Evolutionary conservation across 2,329 filamentous ascomycete species (phyloP), one percentile per base, ranked within the genome.

Genomic region (Chaetomiaceae sp.): DNA sequence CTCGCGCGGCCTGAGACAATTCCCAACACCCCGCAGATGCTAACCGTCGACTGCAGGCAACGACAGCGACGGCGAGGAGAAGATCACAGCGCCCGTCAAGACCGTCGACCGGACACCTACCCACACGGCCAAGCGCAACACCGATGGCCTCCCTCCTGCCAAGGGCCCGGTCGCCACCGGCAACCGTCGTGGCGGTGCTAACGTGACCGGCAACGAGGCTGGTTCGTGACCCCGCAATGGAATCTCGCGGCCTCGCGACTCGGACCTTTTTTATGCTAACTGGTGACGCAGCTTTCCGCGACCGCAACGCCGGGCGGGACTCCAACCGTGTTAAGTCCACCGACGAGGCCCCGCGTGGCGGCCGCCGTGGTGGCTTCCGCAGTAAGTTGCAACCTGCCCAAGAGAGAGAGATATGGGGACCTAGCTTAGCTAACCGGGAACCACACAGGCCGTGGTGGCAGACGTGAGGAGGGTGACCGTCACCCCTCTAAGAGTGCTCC

Each of bases 101-200:
- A 87, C 88, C 70, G 81, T 93, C 69, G 89, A 96, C 72, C 95
- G 93, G 83, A 81, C 83, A 61, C 73, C 78, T 62, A 76, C 82
- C 66, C 85, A 89, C 71, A 80, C 81, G 60, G 73, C 70, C 69
- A 96, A 96, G 86, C 89, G 89, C 77, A 91, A 92, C 75, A 86
- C 81, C 68, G 85, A 87, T 68, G 82, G 83, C 69, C 83, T 89
- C 69, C 80, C 82, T 66, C 83, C 73, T 51, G 69, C 71, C 63
- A 67, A 70, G 58, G 65, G 63, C 54, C 64, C 68, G 60, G 58
- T 54, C 44, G 45, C 60, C 40, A 68, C 67, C 62, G 68, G 68
- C 60, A 70, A 68, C 66, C 73, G 72, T 64, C 75, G 67, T 62
- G 75, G 83, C 67, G 77, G 79, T 62, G 78, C 76, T 6, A 43